A percentile compares a stretch with the other conserved stretches of the same genome.
phyloP scores from a whole-genome alignment of 331 rosid species.

The Erythrophleum ivorense region DNA sequence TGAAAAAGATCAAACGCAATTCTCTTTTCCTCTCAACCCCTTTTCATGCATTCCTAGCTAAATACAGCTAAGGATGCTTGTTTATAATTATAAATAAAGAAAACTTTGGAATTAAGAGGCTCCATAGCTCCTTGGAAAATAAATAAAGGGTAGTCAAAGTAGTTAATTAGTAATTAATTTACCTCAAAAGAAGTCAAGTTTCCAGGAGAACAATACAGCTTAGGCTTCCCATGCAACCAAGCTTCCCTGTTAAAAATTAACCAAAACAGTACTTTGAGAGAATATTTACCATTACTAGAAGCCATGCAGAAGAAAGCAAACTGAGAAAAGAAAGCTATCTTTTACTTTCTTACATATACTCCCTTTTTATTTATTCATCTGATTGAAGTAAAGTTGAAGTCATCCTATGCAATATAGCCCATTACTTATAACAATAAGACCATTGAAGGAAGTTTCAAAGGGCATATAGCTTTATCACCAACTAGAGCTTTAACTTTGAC shows the following conservation, averaged over 20 bases:
- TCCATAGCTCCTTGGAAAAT: conserved; percentile 30
- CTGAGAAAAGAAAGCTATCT: conserved; percentile 63
- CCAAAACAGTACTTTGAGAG: conserved; percentile 43
- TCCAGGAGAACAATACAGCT: conserved; percentile 70
- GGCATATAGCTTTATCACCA: conserved; percentile 57
- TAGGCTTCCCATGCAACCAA: conserved; percentile 88
- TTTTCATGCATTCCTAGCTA: conserved; percentile 51
- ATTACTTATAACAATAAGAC: conserved; percentile 44
- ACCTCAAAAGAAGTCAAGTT: conserved; percentile 79
- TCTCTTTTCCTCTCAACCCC: conserved; percentile 55
- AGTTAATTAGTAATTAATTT: conserved; percentile 35
- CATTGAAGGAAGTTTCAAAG: conserved; percentile 68
- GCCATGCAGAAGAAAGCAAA: conserved; percentile 55
- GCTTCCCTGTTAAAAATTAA: conserved; percentile 78
- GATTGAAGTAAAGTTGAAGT: conserved; percentile 55
- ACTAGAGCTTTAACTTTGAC: conserved; percentile 62
- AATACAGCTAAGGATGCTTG: conserved; percentile 40
- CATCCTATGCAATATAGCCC: conserved; percentile 58
- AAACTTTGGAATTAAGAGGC: conserved; percentile 33
- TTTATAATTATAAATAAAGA: conserved; percentile 28
- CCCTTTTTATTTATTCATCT: conserved; percentile 50
- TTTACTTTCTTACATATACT: conserved; percentile 58
- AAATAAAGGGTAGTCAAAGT: conserved; percentile 32
- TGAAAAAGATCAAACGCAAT: conserved; percentile 64
- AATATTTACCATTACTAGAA: conserved; percentile 60